Evolutionary conservation across 371 early-diverging fungal species (phyloP).

Genomic region (Rhizopus sp.): DNA sequence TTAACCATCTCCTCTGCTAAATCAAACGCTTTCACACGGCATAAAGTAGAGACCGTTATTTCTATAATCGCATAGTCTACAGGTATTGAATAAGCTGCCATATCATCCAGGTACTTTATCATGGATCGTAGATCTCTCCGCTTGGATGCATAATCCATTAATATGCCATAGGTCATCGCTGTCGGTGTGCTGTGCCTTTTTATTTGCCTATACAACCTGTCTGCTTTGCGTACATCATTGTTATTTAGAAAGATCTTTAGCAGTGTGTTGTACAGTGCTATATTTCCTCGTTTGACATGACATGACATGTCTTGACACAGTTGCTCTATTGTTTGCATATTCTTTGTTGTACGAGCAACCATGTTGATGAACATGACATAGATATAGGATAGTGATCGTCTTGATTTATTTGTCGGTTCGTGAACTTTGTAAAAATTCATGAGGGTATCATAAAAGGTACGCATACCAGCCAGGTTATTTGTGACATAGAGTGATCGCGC

Average conservation of each 20-base stretch:
- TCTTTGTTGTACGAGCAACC: constrained; percentile 13
- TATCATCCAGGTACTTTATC: constrained; percentile 15
- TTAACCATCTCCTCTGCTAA: constrained; percentile 14
- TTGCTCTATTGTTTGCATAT: constrained; percentile 16
- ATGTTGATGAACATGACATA: constrained; percentile 32
- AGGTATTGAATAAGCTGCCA: neutral
- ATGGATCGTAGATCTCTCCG: constrained; percentile 9
- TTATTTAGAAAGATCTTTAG: constrained; percentile 18
- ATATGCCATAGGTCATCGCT: constrained; percentile 16
- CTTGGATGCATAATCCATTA: constrained; percentile 23
- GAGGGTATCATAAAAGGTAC: constrained; percentile 25
- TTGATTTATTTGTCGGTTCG: neutral
- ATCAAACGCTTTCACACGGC: constrained; percentile 7
- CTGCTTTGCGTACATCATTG: constrained; percentile 8
- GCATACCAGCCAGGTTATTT: constrained; percentile 20
- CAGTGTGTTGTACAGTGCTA: constrained; percentile 23
- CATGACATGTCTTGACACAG: constrained; percentile 21
- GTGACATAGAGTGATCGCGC: constrained; percentile 13
- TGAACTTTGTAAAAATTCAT: constrained; percentile 5
- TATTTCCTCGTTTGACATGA: neutral
- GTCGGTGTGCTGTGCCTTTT: constrained; percentile 8
- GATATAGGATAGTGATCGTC: constrained; percentile 17
- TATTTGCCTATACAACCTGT: constrained; percentile 7
- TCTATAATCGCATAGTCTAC: constrained; percentile 17
- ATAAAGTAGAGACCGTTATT: constrained; percentile 13